Conservation (phyloP, 2,329 filamentous ascomycete genomes). For the Fusarium sacchari region DNA sequence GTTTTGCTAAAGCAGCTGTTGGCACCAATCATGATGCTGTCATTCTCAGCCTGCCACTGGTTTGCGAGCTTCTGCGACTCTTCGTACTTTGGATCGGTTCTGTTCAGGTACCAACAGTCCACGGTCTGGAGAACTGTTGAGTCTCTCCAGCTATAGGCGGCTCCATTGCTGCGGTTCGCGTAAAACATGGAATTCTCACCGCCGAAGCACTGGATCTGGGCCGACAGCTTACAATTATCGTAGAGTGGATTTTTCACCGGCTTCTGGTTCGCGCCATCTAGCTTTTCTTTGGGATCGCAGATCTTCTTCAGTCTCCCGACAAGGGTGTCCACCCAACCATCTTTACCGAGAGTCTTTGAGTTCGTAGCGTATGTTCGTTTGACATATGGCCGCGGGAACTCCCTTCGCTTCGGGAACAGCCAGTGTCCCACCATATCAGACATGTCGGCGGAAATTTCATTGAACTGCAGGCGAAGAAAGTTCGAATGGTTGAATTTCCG, state of each 20-base stretch:
- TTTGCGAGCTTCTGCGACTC: rapidly evolving
- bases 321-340: not conserved
- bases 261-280: not conserved
- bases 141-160: not conserved
- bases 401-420: not conserved
- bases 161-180: not conserved
- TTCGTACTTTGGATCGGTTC: rapidly evolving
- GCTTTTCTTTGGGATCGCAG: not conserved
- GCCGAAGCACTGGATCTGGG: not conserved
- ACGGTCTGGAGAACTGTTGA: not conserved
- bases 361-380: not conserved
- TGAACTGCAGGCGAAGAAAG: not conserved
- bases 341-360: not conserved
- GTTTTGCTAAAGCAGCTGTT: not conserved
- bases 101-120: not conserved
- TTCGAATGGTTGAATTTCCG: not conserved
- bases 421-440: not conserved
- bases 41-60: rapidly evolving
- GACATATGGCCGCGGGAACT: not conserved
- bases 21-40: not conserved
- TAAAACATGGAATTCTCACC: not conserved
- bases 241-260: rapidly evolving
- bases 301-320: rapidly evolving
- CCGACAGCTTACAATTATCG: not conserved
- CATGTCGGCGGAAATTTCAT: not conserved